Percentiles rank a stretch among this genome's conserved stretches.
These are phyloP conservation scores for Arctium minus DNA, from an alignment of 129 eudicot species.

Conservation along the genomic window DNA sequence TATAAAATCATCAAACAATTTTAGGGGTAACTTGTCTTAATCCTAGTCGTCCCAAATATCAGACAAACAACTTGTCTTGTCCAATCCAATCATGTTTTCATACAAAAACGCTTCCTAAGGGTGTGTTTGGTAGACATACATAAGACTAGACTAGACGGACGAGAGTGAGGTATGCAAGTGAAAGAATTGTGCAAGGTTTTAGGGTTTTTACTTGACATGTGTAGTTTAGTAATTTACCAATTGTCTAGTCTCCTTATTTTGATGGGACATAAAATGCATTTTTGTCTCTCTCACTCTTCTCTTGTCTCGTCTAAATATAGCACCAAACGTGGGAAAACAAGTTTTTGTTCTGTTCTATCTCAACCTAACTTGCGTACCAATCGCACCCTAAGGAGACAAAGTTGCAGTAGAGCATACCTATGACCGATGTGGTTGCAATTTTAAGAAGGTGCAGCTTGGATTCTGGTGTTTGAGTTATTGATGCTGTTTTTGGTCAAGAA, in stretches of 20 bases:
- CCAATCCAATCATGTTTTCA: too few species aligned
- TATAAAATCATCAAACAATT: too few species aligned
- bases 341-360: neutral
- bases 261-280: too few species aligned
- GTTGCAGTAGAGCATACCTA: constrained; percentile 18
- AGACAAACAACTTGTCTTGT: too few species aligned
- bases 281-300: too few species aligned
- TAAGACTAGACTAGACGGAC: neutral
- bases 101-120: neutral
- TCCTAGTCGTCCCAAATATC: too few species aligned
- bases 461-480: constrained; percentile 19
- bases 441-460: constrained; percentile 60
- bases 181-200: neutral
- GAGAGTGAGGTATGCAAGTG: neutral
- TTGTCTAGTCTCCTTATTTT: neutral
- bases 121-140: neutral
- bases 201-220: neutral
- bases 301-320: neutral
- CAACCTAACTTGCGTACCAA: neutral
- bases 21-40: too few species aligned
- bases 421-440: constrained; percentile 10
- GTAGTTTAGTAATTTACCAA: neutral
- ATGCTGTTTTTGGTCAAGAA: constrained; percentile 18
- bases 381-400: neutral
- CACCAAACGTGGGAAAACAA: neutral